Percentiles rank a stretch among this genome's conserved stretches.
phyloP scores from a whole-genome alignment of 345 rosid species.

The Kandelia obovata region DNA sequence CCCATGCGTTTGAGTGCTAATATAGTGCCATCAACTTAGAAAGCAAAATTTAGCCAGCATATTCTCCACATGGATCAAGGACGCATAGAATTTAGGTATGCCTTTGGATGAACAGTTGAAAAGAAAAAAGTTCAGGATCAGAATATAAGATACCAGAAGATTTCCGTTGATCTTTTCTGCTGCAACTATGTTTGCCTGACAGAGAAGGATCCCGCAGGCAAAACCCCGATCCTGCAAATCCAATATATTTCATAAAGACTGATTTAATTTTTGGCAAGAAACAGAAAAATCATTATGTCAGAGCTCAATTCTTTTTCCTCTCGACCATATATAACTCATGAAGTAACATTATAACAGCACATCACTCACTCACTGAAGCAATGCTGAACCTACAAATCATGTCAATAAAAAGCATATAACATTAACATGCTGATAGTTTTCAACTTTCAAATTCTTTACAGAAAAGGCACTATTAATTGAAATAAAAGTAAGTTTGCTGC shows the following conservation, averaged over 20 bases:
- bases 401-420: background rate
- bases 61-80: background rate
- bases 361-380: background rate
- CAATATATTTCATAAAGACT: slow-evolving; percentile 5
- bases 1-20: too few species aligned
- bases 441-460: too few species aligned
- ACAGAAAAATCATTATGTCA: too few species aligned
- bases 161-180: slow-evolving; percentile 27
- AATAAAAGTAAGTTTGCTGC: too few species aligned
- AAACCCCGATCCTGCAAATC: slow-evolving; percentile 39
- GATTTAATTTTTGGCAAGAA: too few species aligned
- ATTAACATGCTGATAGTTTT: too few species aligned
- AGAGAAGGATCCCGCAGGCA: slow-evolving; percentile 57
- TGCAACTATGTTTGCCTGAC: slow-evolving; percentile 38
- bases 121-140: slow-evolving; percentile 11
- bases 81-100: background rate
- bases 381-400: background rate
- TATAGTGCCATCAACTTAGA: too few species aligned
- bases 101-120: background rate
- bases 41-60: too few species aligned
- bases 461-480: too few species aligned
- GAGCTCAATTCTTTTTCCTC: too few species aligned
- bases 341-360: background rate
- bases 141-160: slow-evolving; percentile 44
- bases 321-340: background rate